A percentile compares a stretch with the other conserved stretches of the same genome.
These are phyloP conservation scores for Fusarium beomiforme DNA, from an alignment of 2,329 filamentous ascomycete genomes.

Conservation along the genomic window DNA sequence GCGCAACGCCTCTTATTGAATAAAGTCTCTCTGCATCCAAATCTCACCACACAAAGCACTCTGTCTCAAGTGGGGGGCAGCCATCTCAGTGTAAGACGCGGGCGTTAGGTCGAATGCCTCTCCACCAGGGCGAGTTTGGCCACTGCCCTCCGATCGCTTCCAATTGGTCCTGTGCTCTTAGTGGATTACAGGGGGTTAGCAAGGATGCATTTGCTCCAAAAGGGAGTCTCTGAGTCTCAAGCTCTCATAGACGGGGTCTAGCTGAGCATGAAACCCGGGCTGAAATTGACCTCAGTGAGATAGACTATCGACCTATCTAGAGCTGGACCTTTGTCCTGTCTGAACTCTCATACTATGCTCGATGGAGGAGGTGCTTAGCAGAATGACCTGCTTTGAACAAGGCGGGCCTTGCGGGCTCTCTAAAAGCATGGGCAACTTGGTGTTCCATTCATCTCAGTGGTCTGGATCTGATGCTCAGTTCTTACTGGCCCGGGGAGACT, in stretches of 20 bases:
- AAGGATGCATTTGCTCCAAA: conserved; percentile 20
- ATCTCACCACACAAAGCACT: conserved; percentile 14
- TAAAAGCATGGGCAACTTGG: conserved; percentile 22
- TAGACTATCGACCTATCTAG: not conserved
- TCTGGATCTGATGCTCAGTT: not conserved
- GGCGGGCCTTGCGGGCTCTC: conserved; percentile 31
- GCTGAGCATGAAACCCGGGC: conserved; percentile 14
- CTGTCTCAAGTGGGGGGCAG: conserved; percentile 35
- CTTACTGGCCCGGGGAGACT: conserved; percentile 26
- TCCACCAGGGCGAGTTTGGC: conserved; percentile 33
- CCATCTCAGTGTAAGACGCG: conserved; percentile 34
- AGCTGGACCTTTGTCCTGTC: conserved; percentile 12
- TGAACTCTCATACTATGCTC: conserved; percentile 31
- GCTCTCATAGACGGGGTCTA: conserved; percentile 3
- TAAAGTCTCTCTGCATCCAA: conserved; percentile 12
- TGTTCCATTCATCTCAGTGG: conserved; percentile 31
- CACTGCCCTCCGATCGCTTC: conserved; percentile 13
- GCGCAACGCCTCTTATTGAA: conserved; percentile 20
- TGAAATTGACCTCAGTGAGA: not conserved
- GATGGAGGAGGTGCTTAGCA: conserved; percentile 41
- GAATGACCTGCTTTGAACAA: conserved; percentile 28
- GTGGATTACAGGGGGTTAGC: conserved; percentile 18
- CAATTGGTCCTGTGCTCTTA: conserved; percentile 22
- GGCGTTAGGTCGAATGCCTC: conserved; percentile 28
- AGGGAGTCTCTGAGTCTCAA: conserved; percentile 14